Evolutionary conservation across 805 yeast genomes (phyloP), one percentile per base, ranked within the genome.

Genomic region (Ogataea parapolymorpha): DNA sequence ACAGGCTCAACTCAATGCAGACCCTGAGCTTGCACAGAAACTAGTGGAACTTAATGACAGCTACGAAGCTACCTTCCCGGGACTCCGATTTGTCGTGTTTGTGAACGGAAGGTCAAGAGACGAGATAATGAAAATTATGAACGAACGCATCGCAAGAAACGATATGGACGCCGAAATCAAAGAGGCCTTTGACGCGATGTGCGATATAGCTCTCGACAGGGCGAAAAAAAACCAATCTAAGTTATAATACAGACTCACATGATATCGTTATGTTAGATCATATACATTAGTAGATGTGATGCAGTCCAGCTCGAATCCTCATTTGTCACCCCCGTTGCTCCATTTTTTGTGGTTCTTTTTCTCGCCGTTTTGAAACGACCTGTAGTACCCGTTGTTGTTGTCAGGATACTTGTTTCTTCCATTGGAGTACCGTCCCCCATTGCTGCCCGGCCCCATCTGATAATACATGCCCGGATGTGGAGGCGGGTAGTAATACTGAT

Each of bases 131-230:
- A 62, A 62, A 18, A 67, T 78, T 47, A 84, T 85, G 86, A 59
- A 59, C 34, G 44, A 45, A 24, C 71, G 93, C 48, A 84, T 89
- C 3, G 62, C 60, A 1, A 67, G 82, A 38, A 66, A 66, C n/a
- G 75, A 82, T 53, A 70, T 77, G 42, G 57, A 51, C 6, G 38
- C 49, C 24, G 97, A 90, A 59, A 73, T 78, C 42, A 32, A 43
- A 7, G 83, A 79, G 34, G 95, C 95, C 0, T 76, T 87, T 50
- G 69, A 80, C 49, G 96, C 95, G 17, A 87, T 89, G 95, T 86
- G 95, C 61, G 95, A 86, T 61, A 90, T 89, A 42, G 96, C 96
- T 0, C 51, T 73, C 18, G 96, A 88, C 63, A 70, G 97, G 43
- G 81, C 82, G 0, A 33, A 49, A 48, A n/a, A 83, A 81, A 54